Base-by-base conservation (phyloP, 2,329 filamentous ascomycete genomes). In the Epichloe brachyelytri region DNA sequence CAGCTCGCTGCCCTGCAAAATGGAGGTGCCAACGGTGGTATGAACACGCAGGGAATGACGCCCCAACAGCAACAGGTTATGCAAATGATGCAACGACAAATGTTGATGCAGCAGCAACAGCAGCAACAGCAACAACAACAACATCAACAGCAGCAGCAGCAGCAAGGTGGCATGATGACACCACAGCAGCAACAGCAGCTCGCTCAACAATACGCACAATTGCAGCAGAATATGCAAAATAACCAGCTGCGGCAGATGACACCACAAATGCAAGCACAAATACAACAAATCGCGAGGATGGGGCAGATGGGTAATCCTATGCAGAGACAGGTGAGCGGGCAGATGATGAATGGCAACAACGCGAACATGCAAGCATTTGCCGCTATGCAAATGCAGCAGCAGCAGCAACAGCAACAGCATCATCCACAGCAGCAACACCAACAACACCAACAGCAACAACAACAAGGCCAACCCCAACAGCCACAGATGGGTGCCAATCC, bases 151-250 rank as follows among this genome's bases (percentile, higher is more conserved):
- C 60, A 61, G n/a, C 62, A 64, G 4, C 52, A 51, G 43, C 58
- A 66, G 51, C 63, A 62, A 54, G 68, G 60, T 55, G 69, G 65
- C 58, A 72, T 70, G 65, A 61, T 68, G 62, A 68, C 63, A 19
- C 67, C 62, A 37, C 65, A 68, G 45, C 63, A 69, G 48, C 68
- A 71, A 14, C 68, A 71, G 51, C 69, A 71, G 36, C 62, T 71
- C 45, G 66, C 68, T 2, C 68, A 71, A 39, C 69, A 72, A 49
- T 72, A 74, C 56, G 63, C 67, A 3, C 69, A 73, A 50, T 64
- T 69, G 52, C 60, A 75, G 38, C 69, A 65, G 54, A 67, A 67
- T 37, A 66, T 73, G 63, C 68, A 70, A 46, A 59, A 57, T n/a
- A 62, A 61, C 45, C 61, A 63, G 47, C 52, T 63, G 51, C 59